Percentiles rank a stretch among this genome's conserved stretches.
These are phyloP conservation scores for Aspergillus ochraceus DNA, from an alignment of 2,329 filamentous ascomycete species.

Conservation along the genomic window DNA sequence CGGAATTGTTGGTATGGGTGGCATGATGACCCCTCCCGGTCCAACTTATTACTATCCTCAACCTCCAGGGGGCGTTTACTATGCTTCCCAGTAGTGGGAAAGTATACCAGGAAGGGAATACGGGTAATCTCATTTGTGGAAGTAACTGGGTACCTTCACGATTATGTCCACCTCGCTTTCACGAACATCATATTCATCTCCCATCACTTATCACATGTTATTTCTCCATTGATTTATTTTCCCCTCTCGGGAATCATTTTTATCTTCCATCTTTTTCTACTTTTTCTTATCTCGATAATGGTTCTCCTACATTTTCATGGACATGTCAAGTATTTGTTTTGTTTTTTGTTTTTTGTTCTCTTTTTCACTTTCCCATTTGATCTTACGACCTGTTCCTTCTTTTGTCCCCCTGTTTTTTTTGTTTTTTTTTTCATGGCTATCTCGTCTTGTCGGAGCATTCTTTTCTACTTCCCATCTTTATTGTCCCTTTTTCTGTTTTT, in stretches of 20 bases:
- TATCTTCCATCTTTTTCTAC: constrained; percentile 14
- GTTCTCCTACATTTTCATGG: neutral
- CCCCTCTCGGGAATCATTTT: neutral
- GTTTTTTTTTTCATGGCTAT: neutral
- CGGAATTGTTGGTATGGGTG: constrained; percentile 68
- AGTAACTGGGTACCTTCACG: neutral
- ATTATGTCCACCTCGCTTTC: constrained; percentile 8
- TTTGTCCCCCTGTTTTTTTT: neutral
- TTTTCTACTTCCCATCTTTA: neutral
- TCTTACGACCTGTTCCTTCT: neutral
- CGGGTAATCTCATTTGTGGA: neutral
- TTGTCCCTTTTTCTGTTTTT: neutral
- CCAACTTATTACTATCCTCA: constrained; percentile 55
- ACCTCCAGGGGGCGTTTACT: constrained; percentile 63
- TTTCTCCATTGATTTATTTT: neutral
- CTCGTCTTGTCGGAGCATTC: neutral
- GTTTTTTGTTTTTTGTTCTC: neutral
- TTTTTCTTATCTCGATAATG: neutral
- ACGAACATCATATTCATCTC: constrained; percentile 12
- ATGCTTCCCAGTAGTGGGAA: constrained; percentile 39
- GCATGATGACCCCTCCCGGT: constrained; percentile 71
- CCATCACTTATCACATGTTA: constrained; percentile 22
- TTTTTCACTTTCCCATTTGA: neutral
- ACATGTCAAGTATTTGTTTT: neutral
- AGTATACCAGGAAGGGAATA: neutral